Base-by-base conservation (phyloP, 148 eudicot species). In the Chenopodium quinoa region DNA sequence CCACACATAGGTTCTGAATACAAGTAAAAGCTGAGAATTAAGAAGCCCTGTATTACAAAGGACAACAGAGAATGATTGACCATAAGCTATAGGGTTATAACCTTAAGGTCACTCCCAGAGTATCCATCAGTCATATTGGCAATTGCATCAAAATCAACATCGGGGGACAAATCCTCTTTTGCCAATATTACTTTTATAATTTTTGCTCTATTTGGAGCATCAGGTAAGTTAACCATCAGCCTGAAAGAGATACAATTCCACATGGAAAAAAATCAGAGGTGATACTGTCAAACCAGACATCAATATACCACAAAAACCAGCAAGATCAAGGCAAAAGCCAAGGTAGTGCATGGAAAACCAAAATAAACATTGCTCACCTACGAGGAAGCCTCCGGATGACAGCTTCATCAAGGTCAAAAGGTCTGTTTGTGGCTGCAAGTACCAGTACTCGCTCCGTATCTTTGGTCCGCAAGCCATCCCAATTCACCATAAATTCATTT, bases 51-150 rank as follows among this genome's bases (percentile, higher is more conserved):
- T 77, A 81, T 12, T 31, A 70, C 29, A 22, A 34, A 70, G 4
- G 75, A 50, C 72, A 71, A 78, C 23, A 58, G 32, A 75, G 68
- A 27, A 25, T 66, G 58, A 67, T 56, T 17, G 17, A 56, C 11
- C 76, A 82, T 56, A 67, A 50, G 80, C 29, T 63, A 74, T 12
- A 71, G 22, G 58, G 27, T 76, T 29, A 70, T 65, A 78, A 96
- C 99, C 98, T 96, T 96, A 54, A 96, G 94, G 80, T 96, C 99
- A 86, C 99, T 96, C 84, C 99, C 99, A 62, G 99, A 96, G 79
- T 96, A 96, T 78, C 99, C 99, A 78, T 94, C 99, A 17, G 99
- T 93, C 90, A 96, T 85, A 86, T 84, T 92, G 70, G 99, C 99
- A 86, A 96, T 75, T 73, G 92, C 87, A 84, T 92, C 98, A 80